Conservation (phyloP, 2,329 filamentous ascomycete species). For the Calonectria ilicicola region DNA sequence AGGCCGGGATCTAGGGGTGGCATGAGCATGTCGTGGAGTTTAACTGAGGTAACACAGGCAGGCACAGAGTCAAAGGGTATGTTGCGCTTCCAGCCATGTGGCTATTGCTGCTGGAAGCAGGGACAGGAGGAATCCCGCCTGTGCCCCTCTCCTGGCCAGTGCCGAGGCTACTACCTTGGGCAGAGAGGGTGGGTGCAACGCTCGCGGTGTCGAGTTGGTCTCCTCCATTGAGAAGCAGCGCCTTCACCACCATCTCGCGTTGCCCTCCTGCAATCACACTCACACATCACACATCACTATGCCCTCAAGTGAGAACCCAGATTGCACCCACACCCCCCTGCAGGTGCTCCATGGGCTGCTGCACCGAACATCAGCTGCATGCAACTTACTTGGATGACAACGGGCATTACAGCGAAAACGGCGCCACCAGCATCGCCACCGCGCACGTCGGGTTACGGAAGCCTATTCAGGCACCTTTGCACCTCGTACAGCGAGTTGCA, state of each 20-base stretch:
- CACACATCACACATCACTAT: constrained; percentile 5
- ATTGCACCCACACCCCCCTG: neutral
- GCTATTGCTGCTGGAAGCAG: constrained; percentile 11
- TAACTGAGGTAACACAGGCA: neutral
- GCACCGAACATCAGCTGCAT: constrained; percentile 6
- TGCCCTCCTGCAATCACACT: constrained; percentile 11
- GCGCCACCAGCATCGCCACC: neutral
- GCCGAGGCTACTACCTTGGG: constrained; percentile 5
- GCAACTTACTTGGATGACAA: neutral
- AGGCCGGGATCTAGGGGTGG: neutral
- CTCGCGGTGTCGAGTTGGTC: neutral
- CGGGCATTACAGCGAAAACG: neutral
- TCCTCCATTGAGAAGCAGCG: constrained; percentile 4
- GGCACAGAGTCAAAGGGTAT: neutral
- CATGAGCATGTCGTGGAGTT: neutral
- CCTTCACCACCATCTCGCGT: neutral
- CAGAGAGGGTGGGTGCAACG: constrained; percentile 4
- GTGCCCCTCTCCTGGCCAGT: neutral
- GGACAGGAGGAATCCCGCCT: constrained; percentile 5
- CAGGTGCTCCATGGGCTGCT: neutral
- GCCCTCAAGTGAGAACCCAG: constrained; percentile 3
- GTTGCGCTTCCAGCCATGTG: constrained; percentile 15
- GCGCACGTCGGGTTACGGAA: neutral
- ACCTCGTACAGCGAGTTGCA: neutral
- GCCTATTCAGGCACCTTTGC: neutral